Evolutionary conservation across 2,329 filamentous ascomycete species (phyloP), one percentile per base, ranked within the genome.

Genomic region (Diaporthe citri): DNA sequence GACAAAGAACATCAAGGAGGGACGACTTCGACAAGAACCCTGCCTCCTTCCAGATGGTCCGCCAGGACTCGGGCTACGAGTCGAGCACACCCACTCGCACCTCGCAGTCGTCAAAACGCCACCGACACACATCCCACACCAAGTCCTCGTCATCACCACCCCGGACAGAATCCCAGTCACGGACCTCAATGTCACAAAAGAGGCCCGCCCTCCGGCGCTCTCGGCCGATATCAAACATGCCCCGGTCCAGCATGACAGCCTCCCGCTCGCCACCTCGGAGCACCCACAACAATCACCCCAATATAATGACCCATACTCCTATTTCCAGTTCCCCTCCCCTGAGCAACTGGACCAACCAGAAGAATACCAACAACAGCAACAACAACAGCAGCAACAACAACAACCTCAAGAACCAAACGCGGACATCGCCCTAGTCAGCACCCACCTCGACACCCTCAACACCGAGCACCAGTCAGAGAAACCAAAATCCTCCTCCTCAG

Each of bases 21-120:
- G 80, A 81, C 31, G 79, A 79, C n/a, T 81, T 81, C 48, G 75
- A 76, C 20, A 72, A 52, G 31, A 79, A 78, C 31, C 84, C 83
- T 1, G 79, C 80, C 17, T 80, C 84, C 0, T 78, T 80, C 64
- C 84, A 83, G 73, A 90, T 91, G 84, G 85, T 86, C 67, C 86
- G 90, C 20, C 88, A 90, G 75, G 89, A 91, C 79, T 91, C 90
- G 0, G 90, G 90, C 46, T 91, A 91, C 78, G 89, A 89, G 78
- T 91, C 89, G 4, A 84, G 73, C 62, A 75, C 72, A n/a, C 41
- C 86, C 60, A 81, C 82, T 12, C 84, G 86, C 12, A 81, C 81
- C 22, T 87, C 87, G 3, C 81, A 80, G 6, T 79, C 80, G 22
- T 81, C 80, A 48, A 72, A 59, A 46, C 77, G 78, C 12, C 79